phyloP scores from a whole-genome alignment of 345 rosid species.

The Eucalyptus dawsonii region DNA sequence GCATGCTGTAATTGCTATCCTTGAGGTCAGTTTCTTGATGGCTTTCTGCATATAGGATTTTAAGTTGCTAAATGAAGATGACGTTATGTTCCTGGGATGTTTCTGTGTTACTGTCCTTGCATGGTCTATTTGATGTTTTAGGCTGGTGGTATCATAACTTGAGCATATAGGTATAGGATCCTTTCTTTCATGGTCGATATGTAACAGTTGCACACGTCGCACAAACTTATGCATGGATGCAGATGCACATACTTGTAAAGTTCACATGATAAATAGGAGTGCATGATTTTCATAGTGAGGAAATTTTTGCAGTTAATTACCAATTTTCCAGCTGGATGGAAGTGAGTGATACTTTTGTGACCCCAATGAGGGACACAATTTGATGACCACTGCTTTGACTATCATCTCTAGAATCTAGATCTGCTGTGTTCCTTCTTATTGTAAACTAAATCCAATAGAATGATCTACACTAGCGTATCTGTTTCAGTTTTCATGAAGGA shows the following conservation, averaged over 20 bases:
- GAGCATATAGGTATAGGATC: neutral
- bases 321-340: neutral
- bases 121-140: neutral
- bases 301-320: neutral
- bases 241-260: neutral
- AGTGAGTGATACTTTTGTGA: neutral
- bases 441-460: neutral
- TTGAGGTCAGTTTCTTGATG: constrained; percentile 39
- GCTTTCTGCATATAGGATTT: neutral
- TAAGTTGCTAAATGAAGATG: neutral
- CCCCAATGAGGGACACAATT: neutral
- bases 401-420: neutral
- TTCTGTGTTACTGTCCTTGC: neutral
- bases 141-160: neutral
- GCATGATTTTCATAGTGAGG: neutral
- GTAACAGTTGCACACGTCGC: neutral
- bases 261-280: neutral
- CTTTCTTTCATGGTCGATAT: neutral
- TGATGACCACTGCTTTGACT: neutral
- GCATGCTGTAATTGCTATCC: constrained; percentile 74
- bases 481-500: neutral
- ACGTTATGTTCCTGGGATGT: neutral
- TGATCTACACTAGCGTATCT: neutral
- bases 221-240: neutral
- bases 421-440: neutral